Evolutionary conservation across 1,284 basidiomycete species (phyloP), one percentile per base, ranked within the genome.

Genomic region (Coniferiporia weirii): DNA sequence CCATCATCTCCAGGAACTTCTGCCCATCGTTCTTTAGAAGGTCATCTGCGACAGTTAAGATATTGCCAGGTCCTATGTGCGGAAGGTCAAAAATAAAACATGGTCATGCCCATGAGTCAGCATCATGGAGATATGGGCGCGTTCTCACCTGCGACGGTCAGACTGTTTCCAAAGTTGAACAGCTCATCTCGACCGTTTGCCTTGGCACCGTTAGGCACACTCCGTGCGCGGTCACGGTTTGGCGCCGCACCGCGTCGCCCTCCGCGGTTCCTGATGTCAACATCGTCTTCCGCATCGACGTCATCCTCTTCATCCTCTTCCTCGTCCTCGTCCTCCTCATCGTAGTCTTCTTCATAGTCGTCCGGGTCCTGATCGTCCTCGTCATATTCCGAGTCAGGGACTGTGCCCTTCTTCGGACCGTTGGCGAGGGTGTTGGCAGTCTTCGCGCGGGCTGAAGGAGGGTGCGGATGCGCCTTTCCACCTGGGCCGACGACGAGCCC

Each of bases 1-100:
- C 96, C 96, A 99, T 99, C 96, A 99, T 99, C 77, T 99, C 95
- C 68, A 99, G 78, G 78, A 99, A 98, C 77, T 98, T 98, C 68
- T 95, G 93, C 2, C 95, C 96, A 69, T 99, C 95, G 69, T 98
- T 98, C 79, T 97, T 97, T 66, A 98, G 81, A 54, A 99, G 83
- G 76, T 99, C 96, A 70, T 99, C 96, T 53, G 96, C 96, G 54
- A 99, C 96, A n/a, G 97, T 98, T 59, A 99, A 80, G 69, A 99
- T 98, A 70, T 95, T 88, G 64, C 92, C 93, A 71, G 85, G 82
- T 61, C 80, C 81, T 82, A 63, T 66, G 59, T 61, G 54, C 66
- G 64, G 62, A 64, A 49, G 40, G 45, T 12, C 52, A 35, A 52
- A 34, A 50, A 27, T 44, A 48, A 52, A 61, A 57, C 58, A 58